These are phyloP conservation scores for Helotiales sp. DNA, from an alignment of 2,329 filamentous ascomycete species.

Conservation along the genomic window DNA sequence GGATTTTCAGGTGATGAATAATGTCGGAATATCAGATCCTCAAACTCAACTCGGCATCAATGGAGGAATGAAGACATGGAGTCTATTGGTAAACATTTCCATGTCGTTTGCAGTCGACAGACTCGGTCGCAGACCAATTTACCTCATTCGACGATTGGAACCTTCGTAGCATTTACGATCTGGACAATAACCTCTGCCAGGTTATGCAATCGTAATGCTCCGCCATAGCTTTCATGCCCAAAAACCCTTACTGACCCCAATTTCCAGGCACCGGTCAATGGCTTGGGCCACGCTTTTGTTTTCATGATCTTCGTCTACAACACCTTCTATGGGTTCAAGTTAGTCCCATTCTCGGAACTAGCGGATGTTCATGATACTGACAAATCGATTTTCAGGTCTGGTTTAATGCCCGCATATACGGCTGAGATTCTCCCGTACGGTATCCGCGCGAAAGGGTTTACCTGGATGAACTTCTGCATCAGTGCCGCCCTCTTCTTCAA, in stretches of 20 bases:
- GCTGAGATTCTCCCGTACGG: slow-evolving; percentile 64
- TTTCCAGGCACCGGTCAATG: slow-evolving; percentile 50
- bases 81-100: slow-evolving; percentile 22
- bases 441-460: slow-evolving; percentile 47
- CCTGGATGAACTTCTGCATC: slow-evolving; percentile 26
- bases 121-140: slow-evolving; percentile 52
- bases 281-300: slow-evolving; percentile 54
- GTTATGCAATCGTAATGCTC: slow-evolving; percentile 55
- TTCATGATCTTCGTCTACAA: slow-evolving; percentile 56
- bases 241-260: no score
- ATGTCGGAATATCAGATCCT: slow-evolving; percentile 42
- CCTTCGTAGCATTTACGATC: slow-evolving; percentile 37
- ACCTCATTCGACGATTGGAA: slow-evolving; percentile 50
- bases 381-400: slow-evolving; percentile 60
- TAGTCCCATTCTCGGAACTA: slow-evolving; percentile 50
- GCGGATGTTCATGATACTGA: slow-evolving; percentile 51
- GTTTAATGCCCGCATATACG: slow-evolving; percentile 53
- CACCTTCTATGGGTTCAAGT: slow-evolving; percentile 56
- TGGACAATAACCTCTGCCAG: slow-evolving; percentile 50
- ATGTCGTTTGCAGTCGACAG: slow-evolving; percentile 35
- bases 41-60: slow-evolving; percentile 38
- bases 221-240: no score
- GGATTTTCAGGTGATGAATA: slow-evolving; percentile 42
- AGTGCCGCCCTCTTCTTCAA: slow-evolving; percentile 22
- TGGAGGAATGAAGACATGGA: slow-evolving; percentile 27